Percentiles rank a stretch among this genome's conserved stretches.
These are phyloP conservation scores for Nasturtium officinale DNA, from an alignment of 345 rosid species.

Conservation along the genomic window DNA sequence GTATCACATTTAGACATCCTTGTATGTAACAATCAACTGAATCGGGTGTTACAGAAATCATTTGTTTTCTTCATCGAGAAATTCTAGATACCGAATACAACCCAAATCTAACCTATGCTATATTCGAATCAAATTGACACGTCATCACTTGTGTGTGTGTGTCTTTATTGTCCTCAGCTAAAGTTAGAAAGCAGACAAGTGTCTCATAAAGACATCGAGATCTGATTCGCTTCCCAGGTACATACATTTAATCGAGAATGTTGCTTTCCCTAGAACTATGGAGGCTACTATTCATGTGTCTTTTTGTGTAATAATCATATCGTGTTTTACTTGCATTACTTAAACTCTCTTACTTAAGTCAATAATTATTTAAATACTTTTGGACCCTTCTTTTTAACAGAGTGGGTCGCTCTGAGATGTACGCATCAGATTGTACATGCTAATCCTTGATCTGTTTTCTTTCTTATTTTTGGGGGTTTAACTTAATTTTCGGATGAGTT, in stretches of 20 bases:
- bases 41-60: conserved; percentile 13
- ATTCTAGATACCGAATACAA: conserved; percentile 23
- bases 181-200: conserved; percentile 35
- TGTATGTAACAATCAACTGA: conserved; percentile 37
- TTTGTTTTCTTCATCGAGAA: conserved; percentile 1
- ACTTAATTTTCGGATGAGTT: too few relatives aligned
- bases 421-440: conserved; percentile 25
- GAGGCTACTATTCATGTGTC: conserved; percentile 36
- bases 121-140: conserved; percentile 30
- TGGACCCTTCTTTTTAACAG: neutral
- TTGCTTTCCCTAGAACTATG: conserved; percentile 43
- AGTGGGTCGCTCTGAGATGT: conserved; percentile 34
- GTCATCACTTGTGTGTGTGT: conserved; percentile 22
- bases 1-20: neutral
- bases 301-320: conserved; percentile 10
- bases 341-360: conserved; percentile 23
- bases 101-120: conserved; percentile 41
- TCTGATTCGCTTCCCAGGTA: conserved; percentile 39
- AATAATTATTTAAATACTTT: neutral
- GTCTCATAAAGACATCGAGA: conserved; percentile 37
- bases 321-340: conserved; percentile 32
- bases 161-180: conserved; percentile 9
- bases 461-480: too few relatives aligned
- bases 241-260: conserved; percentile 41
- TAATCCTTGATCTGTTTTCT: neutral